phyloP scores from a whole-genome alignment of 2,329 filamentous ascomycete species.

The Biscogniauxia mediterranea region DNA sequence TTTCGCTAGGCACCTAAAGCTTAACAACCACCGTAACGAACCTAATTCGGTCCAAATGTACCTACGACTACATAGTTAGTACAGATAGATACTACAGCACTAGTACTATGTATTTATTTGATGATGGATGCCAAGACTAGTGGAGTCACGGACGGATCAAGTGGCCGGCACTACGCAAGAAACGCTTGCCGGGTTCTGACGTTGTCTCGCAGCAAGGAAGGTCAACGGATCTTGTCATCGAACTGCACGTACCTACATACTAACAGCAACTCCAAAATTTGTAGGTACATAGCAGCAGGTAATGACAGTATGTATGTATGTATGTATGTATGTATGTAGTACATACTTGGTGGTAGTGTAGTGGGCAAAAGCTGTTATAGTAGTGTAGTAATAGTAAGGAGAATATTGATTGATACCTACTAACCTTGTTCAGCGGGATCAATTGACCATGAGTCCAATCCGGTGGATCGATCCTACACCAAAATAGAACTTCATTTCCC shows the following conservation, averaged over 20 bases:
- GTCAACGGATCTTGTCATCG: constrained; percentile 18
- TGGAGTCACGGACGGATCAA: constrained; percentile 23
- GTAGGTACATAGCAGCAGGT: constrained; percentile 4
- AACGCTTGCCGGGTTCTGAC: constrained; percentile 15
- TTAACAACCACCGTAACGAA: neutral
- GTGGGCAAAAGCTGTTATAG: constrained; percentile 2
- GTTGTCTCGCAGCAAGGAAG: neutral
- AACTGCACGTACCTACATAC: neutral
- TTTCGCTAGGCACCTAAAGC: neutral
- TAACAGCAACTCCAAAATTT: neutral
- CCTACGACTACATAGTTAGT: neutral
- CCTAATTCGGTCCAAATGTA: neutral
- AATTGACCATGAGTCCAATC: neutral
- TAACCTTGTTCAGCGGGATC: neutral
- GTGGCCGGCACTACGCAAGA: constrained; percentile 23
- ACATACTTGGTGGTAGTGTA: neutral
- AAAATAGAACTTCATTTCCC: neutral
- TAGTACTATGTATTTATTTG: neutral
- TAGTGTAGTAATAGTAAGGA: constrained; percentile 8
- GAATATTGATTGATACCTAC: neutral
- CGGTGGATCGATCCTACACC: neutral
- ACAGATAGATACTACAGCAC: too few species aligned
- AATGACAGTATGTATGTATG: constrained; percentile 11
- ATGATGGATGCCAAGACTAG: constrained; percentile 18
- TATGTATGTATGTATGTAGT: constrained; percentile 4